Evolutionary conservation across 106 monocot genomes (phyloP).

Genomic region (Allium cepa): DNA sequence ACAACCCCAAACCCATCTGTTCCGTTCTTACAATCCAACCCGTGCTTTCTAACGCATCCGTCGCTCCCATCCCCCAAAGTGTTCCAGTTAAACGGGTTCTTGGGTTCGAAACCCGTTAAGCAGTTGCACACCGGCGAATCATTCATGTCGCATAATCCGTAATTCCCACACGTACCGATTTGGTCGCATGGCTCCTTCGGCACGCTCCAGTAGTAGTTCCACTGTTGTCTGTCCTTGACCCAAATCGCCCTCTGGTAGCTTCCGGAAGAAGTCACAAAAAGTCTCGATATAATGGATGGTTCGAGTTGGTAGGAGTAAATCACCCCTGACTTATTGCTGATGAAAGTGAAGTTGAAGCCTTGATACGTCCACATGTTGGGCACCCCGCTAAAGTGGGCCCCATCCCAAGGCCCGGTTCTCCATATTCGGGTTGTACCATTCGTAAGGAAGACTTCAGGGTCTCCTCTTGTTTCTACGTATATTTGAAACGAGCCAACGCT

Average conservation of each 20-base stretch:
- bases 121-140: slow-evolving; percentile 20
- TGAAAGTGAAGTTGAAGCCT: neutral
- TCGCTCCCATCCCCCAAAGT: neutral
- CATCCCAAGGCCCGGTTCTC: slow-evolving; percentile 12
- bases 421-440: neutral
- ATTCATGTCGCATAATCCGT: slow-evolving; percentile 13
- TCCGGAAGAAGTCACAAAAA: slow-evolving; percentile 1
- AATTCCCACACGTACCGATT: slow-evolving; percentile 7
- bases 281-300: neutral
- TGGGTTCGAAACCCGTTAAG: slow-evolving; percentile 16
- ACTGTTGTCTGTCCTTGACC: neutral
- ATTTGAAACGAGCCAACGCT: neutral
- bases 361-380: neutral
- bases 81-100: slow-evolving; percentile 17
- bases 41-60: neutral
- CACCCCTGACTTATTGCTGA: neutral
- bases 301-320: slow-evolving; percentile 1
- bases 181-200: slow-evolving; percentile 14
- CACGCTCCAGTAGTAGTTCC: slow-evolving; percentile 8
- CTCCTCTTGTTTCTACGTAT: neutral
- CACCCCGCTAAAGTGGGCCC: slow-evolving; percentile 1
- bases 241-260: neutral
- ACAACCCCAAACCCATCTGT: neutral
- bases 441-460: neutral
- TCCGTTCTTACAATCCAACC: neutral